phyloP scores from a whole-genome alignment of 352 stramenopile genomes.

The Blastocystis sp. region DNA sequence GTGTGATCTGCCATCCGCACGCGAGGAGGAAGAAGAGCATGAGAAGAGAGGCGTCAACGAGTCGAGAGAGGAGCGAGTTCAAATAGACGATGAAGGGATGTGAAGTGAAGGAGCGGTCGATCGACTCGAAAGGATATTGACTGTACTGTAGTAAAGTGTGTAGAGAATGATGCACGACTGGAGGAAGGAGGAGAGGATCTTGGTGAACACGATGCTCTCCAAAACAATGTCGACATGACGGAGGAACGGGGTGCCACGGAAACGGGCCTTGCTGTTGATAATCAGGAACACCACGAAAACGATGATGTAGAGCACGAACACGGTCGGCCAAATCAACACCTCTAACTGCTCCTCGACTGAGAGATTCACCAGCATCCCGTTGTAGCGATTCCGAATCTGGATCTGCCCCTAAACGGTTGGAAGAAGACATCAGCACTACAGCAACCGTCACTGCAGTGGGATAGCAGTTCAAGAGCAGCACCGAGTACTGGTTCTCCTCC shows the following conservation, averaged over 20 bases:
- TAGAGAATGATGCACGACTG: neutral
- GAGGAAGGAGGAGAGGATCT: slow-evolving; percentile 9
- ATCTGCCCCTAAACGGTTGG: neutral
- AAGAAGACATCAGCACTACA: neutral
- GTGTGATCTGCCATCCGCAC: slow-evolving; percentile 47
- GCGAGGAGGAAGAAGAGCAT: slow-evolving; percentile 13
- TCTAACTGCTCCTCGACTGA: slow-evolving; percentile 27
- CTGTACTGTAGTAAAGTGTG: neutral
- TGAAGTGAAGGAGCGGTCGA: neutral
- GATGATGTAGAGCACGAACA: neutral
- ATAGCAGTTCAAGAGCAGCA: slow-evolving; percentile 29
- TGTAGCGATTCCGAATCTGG: slow-evolving; percentile 4
- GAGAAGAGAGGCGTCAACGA: neutral
- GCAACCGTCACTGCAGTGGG: neutral
- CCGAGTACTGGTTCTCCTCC: slow-evolving; percentile 48
- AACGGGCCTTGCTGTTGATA: slow-evolving; percentile 43
- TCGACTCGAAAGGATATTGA: slow-evolving; percentile 14
- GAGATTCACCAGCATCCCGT: slow-evolving; percentile 45
- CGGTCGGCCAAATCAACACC: slow-evolving; percentile 12
- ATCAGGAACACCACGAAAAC: slow-evolving; percentile 24
- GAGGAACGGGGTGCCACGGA: neutral
- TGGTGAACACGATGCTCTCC: slow-evolving; percentile 1
- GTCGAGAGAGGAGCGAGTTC: neutral
- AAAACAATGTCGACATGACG: slow-evolving; percentile 8
- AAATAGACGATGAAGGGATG: neutral